phyloP scores from a whole-genome alignment of 768 basidiomycete genomes.

The Daedaleopsis nitida region DNA sequence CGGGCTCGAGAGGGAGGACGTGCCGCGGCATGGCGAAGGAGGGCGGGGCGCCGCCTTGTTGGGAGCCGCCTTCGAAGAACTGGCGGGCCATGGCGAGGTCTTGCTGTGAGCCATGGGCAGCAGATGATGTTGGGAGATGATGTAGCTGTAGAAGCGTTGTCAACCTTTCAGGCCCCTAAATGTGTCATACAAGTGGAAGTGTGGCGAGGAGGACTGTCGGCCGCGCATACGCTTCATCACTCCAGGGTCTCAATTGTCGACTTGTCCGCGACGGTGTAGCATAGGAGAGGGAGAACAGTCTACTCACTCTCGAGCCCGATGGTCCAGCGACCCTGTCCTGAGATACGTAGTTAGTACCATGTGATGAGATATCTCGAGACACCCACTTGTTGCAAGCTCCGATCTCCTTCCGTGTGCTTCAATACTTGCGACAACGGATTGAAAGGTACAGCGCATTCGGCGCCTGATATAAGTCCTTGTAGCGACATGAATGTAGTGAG shows the following conservation, averaged over 20 bases:
- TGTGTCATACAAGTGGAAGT: too few relatives aligned
- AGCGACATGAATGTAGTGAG: slow-evolving; percentile 57
- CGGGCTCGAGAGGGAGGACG: slow-evolving; percentile 35
- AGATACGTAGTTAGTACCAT: background rate
- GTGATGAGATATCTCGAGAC: too few relatives aligned
- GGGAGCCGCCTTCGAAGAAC: slow-evolving; percentile 63
- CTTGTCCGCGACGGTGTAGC: background rate
- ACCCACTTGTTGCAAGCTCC: slow-evolving; percentile 82
- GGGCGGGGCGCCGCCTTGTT: slow-evolving; percentile 35
- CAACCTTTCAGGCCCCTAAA: background rate
- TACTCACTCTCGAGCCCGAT: slow-evolving; percentile 66
- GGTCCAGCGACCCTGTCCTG: slow-evolving; percentile 78
- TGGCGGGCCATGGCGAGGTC: slow-evolving; percentile 77
- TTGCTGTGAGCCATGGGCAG: slow-evolving; percentile 53
- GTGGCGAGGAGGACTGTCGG: too few relatives aligned
- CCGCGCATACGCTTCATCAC: too few relatives aligned
- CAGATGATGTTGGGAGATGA: slow-evolving; percentile 65
- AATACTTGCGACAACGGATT: slow-evolving; percentile 90
- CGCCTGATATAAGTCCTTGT: slow-evolving; percentile 80
- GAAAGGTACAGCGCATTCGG: slow-evolving; percentile 82
- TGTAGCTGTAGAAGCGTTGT: slow-evolving; percentile 53
- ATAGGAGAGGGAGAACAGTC: background rate
- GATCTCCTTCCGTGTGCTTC: slow-evolving; percentile 88
- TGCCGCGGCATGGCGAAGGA: slow-evolving; percentile 38
- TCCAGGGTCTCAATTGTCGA: too few relatives aligned